A percentile compares a stretch with the other conserved stretches of the same genome.
phyloP scores from a whole-genome alignment of 306 rosid genomes.

The Calophaca sinica region DNA sequence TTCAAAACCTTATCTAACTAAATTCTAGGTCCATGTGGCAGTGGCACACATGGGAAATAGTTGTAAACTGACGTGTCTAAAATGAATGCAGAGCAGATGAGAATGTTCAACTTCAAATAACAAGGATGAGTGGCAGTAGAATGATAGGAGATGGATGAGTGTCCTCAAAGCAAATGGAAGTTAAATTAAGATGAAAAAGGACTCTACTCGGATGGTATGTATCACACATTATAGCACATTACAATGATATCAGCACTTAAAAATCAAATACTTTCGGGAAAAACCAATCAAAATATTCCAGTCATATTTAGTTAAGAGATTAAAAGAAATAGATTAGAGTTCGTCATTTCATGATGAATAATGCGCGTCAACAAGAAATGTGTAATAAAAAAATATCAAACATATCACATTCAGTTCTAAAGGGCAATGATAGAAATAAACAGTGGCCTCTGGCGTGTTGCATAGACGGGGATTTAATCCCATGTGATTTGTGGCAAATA shows the following conservation, averaged over 20 bases:
- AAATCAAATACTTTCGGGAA: background rate
- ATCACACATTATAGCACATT: background rate
- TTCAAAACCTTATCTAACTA: conserved; percentile 22
- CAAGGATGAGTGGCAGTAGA: background rate
- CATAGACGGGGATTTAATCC: conserved; percentile 22
- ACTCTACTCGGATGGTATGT: conserved; percentile 5
- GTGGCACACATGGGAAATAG: background rate
- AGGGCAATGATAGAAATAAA: background rate
- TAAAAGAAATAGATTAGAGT: background rate
- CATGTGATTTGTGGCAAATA: background rate
- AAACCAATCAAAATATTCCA: background rate
- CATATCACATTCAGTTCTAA: background rate
- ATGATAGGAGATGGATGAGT: conserved; percentile 10
- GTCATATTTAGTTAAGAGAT: conserved; percentile 3
- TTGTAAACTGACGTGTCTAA: background rate
- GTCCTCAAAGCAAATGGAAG: background rate
- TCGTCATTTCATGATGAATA: background rate
- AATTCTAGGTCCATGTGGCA: background rate
- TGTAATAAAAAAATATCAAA: background rate
- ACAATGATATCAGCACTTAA: background rate
- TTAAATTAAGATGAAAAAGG: background rate
- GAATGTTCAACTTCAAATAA: background rate
- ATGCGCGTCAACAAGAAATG: background rate
- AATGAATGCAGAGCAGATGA: conserved; percentile 17
- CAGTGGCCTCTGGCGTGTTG: background rate